phyloP scores from a whole-genome alignment of 805 yeast species.

The Saccharomycopsis amapae region DNA sequence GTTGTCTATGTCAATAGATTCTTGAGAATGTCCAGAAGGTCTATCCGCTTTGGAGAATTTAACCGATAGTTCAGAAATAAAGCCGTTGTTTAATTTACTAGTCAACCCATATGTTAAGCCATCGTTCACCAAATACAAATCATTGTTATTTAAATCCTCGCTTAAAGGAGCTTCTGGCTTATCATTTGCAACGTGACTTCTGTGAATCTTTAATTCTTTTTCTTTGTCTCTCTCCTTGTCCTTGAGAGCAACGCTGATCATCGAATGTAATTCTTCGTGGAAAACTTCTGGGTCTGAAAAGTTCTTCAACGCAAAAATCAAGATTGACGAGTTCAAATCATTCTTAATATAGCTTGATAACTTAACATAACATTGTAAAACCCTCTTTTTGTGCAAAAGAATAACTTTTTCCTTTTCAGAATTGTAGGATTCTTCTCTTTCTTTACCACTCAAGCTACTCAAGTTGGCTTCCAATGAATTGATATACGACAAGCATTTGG shows the following conservation, averaged over 20 bases:
- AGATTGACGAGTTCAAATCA: slow-evolving; percentile 36
- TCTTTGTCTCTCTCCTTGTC: slow-evolving; percentile 22
- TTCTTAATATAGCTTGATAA: slow-evolving; percentile 27
- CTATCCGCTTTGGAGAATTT: slow-evolving; percentile 23
- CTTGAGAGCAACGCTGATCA: slow-evolving; percentile 7
- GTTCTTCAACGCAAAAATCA: slow-evolving; percentile 34
- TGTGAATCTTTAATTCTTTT: slow-evolving; percentile 17
- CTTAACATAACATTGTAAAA: slow-evolving; percentile 38
- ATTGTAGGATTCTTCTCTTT: slow-evolving; percentile 23
- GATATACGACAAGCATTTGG: slow-evolving; percentile 31
- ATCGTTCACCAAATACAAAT: slow-evolving; percentile 26
- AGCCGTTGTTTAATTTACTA: slow-evolving; percentile 34
- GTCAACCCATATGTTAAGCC: slow-evolving; percentile 48
- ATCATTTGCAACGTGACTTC: slow-evolving; percentile 7
- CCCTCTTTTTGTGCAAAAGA: slow-evolving; percentile 35
- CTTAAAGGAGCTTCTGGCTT: slow-evolving; percentile 5
- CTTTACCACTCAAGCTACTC: slow-evolving; percentile 23
- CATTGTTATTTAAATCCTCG: slow-evolving; percentile 20
- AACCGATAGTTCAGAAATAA: slow-evolving; percentile 33
- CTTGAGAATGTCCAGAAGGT: neutral
- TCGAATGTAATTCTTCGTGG: slow-evolving; percentile 11
- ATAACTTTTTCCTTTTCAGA: slow-evolving; percentile 27
- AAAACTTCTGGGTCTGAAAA: slow-evolving; percentile 37
- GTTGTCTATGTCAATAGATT: slow-evolving; percentile 19
- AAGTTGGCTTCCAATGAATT: slow-evolving; percentile 30